Conservation (phyloP, 2,329 filamentous ascomycete species). For the Pezicula carpinea region DNA sequence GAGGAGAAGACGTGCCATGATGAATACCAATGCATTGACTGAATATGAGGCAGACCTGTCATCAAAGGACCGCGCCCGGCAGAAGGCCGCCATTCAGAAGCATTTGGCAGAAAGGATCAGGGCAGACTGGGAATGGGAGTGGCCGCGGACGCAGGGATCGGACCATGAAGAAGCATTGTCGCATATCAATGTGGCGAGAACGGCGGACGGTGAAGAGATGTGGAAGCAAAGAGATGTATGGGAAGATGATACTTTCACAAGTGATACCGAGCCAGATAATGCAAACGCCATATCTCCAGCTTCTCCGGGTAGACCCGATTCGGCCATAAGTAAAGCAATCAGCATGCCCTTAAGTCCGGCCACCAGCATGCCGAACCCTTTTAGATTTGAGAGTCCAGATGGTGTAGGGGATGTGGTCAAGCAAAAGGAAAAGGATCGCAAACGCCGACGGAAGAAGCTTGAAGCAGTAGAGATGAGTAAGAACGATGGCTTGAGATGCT, state of each 20-base stretch:
- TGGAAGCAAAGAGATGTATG: constrained; percentile 31
- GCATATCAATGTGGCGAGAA: constrained; percentile 1
- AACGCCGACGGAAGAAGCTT: constrained; percentile 42
- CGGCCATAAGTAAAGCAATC: constrained; percentile 6
- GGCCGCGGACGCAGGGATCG: constrained; percentile 37
- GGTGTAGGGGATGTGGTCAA: constrained; percentile 27
- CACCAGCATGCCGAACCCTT: constrained; percentile 23
- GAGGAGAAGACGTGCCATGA: constrained; percentile 14
- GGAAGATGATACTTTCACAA: constrained; percentile 20
- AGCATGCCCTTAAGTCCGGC: constrained; percentile 11
- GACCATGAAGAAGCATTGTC: not conserved
- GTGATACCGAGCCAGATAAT: constrained; percentile 17
- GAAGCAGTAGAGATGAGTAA: constrained; percentile 63
- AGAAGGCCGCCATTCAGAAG: constrained; percentile 57
- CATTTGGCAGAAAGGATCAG: constrained; percentile 50
- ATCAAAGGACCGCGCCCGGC: constrained; percentile 56
- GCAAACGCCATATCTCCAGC: not conserved
- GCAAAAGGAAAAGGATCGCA: constrained; percentile 17
- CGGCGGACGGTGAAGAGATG: constrained; percentile 3
- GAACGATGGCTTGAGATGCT: constrained; percentile 81
- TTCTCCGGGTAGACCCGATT: not conserved
- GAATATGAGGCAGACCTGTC: constrained; percentile 54
- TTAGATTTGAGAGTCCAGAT: constrained; percentile 36
- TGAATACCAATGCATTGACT: constrained; percentile 33
- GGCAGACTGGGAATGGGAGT: constrained; percentile 56